Evolutionary conservation across 106 monocot species (phyloP), one percentile per base, ranked within the genome.

Genomic region (Dioscorea zingiberensis): DNA sequence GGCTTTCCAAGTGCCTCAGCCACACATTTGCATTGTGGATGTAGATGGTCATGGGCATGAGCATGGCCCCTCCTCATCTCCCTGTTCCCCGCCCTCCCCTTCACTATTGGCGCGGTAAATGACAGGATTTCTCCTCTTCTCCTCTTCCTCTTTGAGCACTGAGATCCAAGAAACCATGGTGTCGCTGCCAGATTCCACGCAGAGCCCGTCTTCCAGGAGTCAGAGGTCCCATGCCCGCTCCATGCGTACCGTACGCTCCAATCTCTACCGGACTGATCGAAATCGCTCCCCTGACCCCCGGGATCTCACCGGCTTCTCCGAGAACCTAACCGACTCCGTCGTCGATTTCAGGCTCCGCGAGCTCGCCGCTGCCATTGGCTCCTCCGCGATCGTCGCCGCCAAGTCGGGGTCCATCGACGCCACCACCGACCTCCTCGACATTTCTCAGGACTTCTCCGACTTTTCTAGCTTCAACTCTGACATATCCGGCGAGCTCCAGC

Each of bases 331-430:
- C 21, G 93, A 94, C 69, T 94, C 93, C 26, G 69, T 80, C 17
- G 73, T 94, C 25, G 94, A 94, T 67, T 72, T 83, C 72, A 67
- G 70, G 7, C 87, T 94, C 30, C 66, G 67, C 0, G 82, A 93
- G 75, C 88, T 93, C 27, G 81, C 82, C 1, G 64, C 46, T 16
- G 58, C 62, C 4, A 29, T 64, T 4, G 32, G 62, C 12, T 21
- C 59, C 58, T 38, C 81, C 17, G 11, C 71, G 0, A 38, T 38
- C 38, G 38, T 38, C 66, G 57, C 73, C 53, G 13, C 48, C 8
- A 57, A 60, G 21, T 63, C 69, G 21, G 68, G 66, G 44, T 29
- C 71, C 71, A 24, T 14, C 22, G 62, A 67, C 28, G 67, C 71
- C 48, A 59, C 76, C 64, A 30, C 73, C 55, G 74, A 85, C 22